These are phyloP conservation scores for Fonsecaea monophora DNA, from an alignment of 2,329 filamentous ascomycete genomes.

Conservation along the genomic window DNA sequence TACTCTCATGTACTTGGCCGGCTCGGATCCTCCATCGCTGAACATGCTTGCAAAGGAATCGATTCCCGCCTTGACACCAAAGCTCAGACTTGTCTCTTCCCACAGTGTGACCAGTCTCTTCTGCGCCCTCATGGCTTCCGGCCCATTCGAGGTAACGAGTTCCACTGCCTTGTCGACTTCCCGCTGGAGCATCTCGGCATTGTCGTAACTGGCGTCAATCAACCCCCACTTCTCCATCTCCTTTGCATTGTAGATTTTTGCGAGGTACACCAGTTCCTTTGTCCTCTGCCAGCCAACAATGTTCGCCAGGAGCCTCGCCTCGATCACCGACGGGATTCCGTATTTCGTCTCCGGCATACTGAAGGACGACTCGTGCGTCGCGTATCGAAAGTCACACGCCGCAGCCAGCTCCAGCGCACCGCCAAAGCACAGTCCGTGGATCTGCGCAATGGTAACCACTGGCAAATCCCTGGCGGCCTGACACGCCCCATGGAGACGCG, in stretches of 20 bases:
- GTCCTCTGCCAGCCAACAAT: slow-evolving; percentile 39
- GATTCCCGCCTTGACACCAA: slow-evolving; percentile 41
- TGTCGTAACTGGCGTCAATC: slow-evolving; percentile 23
- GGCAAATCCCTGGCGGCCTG: slow-evolving; percentile 21
- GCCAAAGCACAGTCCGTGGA: slow-evolving; percentile 21
- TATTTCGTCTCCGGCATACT: slow-evolving; percentile 37
- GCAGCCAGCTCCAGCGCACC: slow-evolving; percentile 36
- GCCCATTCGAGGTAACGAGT: slow-evolving; percentile 15
- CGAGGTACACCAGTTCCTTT: slow-evolving; percentile 34
- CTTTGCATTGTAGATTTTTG: slow-evolving; percentile 15
- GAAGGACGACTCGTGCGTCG: slow-evolving; percentile 26
- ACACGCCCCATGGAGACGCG: slow-evolving; percentile 35
- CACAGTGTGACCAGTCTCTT: slow-evolving; percentile 39
- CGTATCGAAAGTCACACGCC: slow-evolving; percentile 38
- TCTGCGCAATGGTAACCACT: slow-evolving; percentile 18
- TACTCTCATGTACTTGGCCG: slow-evolving; percentile 26
- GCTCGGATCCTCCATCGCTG: slow-evolving; percentile 26
- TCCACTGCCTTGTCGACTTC: slow-evolving; percentile 1
- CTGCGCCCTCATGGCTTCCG: slow-evolving; percentile 29
- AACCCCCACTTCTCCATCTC: slow-evolving; percentile 28
- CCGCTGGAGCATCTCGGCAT: background rate
- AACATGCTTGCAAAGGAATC: slow-evolving; percentile 41
- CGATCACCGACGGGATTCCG: slow-evolving; percentile 37
- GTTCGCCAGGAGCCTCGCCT: slow-evolving; percentile 36
- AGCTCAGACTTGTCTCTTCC: slow-evolving; percentile 40